These are phyloP conservation scores for Agastache rugosa DNA, from an alignment of 257 asterid species.

Conservation along the genomic window DNA sequence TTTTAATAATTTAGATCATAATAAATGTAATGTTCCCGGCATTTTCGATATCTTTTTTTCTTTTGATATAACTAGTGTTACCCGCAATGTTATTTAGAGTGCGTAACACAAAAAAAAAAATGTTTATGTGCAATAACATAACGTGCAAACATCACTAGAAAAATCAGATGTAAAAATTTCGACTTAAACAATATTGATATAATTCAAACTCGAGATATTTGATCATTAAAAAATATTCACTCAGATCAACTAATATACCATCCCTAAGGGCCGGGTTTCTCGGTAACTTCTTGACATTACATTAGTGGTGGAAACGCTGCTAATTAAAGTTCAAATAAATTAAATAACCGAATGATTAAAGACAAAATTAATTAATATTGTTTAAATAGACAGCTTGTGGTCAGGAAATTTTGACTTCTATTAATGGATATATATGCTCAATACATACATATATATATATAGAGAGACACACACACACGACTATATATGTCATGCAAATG, in stretches of 20 bases:
- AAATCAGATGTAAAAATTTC: no score
- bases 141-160: no score
- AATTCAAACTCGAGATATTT: no score
- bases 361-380: neutral
- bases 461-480: neutral
- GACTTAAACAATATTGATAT: no score
- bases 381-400: conserved; percentile 19
- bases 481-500: neutral
- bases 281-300: neutral
- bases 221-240: no score
- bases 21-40: no score
- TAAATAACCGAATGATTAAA: neutral
- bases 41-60: no score
- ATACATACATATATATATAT: neutral
- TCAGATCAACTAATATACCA: no score
- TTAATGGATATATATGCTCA: neutral
- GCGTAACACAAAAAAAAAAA: no score
- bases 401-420: conserved; percentile 12
- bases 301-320: neutral
- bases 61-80: no score
- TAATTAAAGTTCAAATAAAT: neutral
- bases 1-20: neutral
- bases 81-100: no score
- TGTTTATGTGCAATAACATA: no score
- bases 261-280: neutral